Conservation (phyloP, 2,329 filamentous ascomycete species). For the Venturia oleaginea region DNA sequence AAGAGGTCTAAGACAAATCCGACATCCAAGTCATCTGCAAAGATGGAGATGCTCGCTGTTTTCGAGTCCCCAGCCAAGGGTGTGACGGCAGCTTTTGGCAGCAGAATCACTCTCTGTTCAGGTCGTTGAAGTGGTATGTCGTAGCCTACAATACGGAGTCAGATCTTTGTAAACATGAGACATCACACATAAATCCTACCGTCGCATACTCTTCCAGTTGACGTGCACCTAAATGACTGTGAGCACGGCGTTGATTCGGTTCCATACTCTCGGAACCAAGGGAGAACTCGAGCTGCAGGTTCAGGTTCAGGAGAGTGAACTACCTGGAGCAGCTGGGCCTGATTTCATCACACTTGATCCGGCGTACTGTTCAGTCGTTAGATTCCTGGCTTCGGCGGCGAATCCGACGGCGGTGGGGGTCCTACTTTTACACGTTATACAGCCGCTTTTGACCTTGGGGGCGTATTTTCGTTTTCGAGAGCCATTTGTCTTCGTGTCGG, state of each 20-base stretch:
- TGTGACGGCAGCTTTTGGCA: background rate
- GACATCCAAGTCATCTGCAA: background rate
- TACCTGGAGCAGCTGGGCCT: constrained; percentile 11
- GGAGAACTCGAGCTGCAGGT: constrained; percentile 2
- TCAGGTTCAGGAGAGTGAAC: background rate
- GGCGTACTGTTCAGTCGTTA: background rate
- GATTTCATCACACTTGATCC: constrained; percentile 12
- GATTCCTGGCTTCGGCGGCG: background rate
- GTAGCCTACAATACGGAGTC: background rate
- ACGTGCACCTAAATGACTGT: constrained; percentile 10
- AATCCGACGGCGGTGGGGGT: background rate
- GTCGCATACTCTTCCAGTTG: constrained; percentile 11
- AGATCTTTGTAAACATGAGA: background rate
- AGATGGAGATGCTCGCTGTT: background rate
- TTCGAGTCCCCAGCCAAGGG: background rate
- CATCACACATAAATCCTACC: background rate
- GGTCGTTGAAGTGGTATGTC: background rate
- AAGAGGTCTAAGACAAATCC: constrained; percentile 5
- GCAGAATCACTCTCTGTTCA: background rate
- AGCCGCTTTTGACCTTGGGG: constrained; percentile 9
- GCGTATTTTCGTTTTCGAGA: constrained; percentile 9
- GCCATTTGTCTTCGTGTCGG: constrained; percentile 7
- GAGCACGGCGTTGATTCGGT: background rate
- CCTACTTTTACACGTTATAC: constrained; percentile 7
- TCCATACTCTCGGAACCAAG: background rate